Percentiles rank a stretch among this genome's conserved stretches.
phyloP scores from a whole-genome alignment of 2,329 filamentous ascomycete species.

The Chrysosporium queenslandicum region DNA sequence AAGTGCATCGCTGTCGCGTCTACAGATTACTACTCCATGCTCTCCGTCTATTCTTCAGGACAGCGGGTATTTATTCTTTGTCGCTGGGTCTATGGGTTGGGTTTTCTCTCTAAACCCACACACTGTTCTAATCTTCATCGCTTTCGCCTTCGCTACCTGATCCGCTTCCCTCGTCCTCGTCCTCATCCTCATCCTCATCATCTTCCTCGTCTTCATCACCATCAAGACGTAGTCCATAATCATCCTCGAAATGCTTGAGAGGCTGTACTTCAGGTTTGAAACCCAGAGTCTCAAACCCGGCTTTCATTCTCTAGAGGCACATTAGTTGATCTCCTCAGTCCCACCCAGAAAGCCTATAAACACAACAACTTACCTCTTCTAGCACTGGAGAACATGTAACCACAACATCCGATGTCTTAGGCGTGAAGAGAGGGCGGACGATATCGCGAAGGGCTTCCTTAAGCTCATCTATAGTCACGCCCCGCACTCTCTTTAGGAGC shows the following conservation, averaged over 20 bases:
- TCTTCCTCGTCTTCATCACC: slow-evolving; percentile 52
- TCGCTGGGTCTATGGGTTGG: too few species aligned
- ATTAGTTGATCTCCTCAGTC: slow-evolving; percentile 16
- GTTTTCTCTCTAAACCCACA: too few species aligned
- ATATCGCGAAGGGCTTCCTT: slow-evolving; percentile 62
- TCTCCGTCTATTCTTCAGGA: too few species aligned
- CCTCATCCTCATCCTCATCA: slow-evolving; percentile 51
- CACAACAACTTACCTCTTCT: slow-evolving; percentile 57
- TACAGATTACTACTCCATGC: too few species aligned
- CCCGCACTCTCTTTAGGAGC: slow-evolving; percentile 65
- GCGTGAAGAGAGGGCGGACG: slow-evolving; percentile 68
- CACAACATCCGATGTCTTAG: slow-evolving; percentile 71
- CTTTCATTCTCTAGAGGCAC: slow-evolving; percentile 55
- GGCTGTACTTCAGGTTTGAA: slow-evolving; percentile 68
- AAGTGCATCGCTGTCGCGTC: too few species aligned
- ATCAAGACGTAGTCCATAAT: slow-evolving; percentile 66
- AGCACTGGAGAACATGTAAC: slow-evolving; percentile 80
- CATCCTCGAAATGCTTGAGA: slow-evolving; percentile 73
- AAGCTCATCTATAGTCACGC: slow-evolving; percentile 67
- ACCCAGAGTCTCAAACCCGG: slow-evolving; percentile 61
- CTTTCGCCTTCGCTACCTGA: slow-evolving; percentile 1
- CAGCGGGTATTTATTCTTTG: too few species aligned
- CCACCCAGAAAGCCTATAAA: not conserved
- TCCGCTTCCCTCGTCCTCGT: slow-evolving; percentile 45
- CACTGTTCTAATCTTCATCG: not conserved